A percentile compares a stretch with the other conserved stretches of the same genome.
Conservation (phyloP, 2,329 filamentous ascomycete genomes). For the Parastagonospora avenae region DNA sequence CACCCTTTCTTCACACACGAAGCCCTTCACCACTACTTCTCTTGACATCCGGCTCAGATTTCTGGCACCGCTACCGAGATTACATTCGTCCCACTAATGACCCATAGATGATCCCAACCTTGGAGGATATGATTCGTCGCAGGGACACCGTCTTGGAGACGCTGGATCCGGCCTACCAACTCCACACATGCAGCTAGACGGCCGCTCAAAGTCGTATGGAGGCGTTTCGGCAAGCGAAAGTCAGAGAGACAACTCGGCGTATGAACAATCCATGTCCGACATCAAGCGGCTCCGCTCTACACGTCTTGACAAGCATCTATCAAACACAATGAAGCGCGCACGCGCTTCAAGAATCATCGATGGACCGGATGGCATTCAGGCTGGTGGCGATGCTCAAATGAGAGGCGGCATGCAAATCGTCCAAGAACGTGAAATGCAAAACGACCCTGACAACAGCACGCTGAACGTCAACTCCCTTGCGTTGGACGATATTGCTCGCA, state of each 20-base stretch:
- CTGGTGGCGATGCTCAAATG: constrained; percentile 68
- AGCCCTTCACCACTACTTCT: constrained; percentile 31
- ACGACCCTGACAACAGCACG: constrained; percentile 77
- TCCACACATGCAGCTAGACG: constrained; percentile 65
- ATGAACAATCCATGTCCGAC: constrained; percentile 95
- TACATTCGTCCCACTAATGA: constrained; percentile 39
- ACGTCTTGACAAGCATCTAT: constrained; percentile 90
- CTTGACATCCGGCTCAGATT: constrained; percentile 39
- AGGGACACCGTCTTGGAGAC: constrained; percentile 63
- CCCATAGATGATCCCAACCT: constrained; percentile 69
- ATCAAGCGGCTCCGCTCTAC: constrained; percentile 91
- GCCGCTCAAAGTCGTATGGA: constrained; percentile 75
- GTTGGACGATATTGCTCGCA: constrained; percentile 92
- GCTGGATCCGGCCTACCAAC: constrained; percentile 55
- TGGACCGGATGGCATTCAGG: constrained; percentile 75
- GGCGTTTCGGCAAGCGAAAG: constrained; percentile 62
- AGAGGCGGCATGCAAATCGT: constrained; percentile 74
- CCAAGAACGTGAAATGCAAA: constrained; percentile 73
- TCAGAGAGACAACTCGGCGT: constrained; percentile 63
- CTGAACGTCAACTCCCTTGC: constrained; percentile 92
- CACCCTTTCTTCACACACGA: constrained; percentile 15
- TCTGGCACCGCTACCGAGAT: constrained; percentile 34
- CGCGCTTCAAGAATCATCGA: constrained; percentile 92
- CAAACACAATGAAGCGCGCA: constrained; percentile 88
- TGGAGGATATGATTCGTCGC: constrained; percentile 68